phyloP scores from a whole-genome alignment of 257 asterid species.

The Voacanga thouarsii region DNA sequence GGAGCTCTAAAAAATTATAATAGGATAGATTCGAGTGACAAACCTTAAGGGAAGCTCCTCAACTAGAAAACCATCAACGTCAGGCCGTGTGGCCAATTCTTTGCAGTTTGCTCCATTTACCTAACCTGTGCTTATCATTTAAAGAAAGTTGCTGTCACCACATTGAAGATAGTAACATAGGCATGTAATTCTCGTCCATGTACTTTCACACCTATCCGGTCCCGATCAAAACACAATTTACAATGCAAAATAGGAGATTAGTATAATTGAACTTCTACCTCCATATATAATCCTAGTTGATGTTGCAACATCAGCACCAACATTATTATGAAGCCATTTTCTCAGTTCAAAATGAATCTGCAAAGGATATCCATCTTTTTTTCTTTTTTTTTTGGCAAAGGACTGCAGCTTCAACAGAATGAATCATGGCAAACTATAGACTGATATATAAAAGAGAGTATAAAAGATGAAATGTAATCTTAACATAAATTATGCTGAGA shows the following conservation, averaged over 20 bases:
- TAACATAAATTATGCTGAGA: background rate
- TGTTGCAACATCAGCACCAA: constrained; percentile 26
- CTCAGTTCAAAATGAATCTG: constrained; percentile 35
- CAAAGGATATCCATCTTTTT: background rate
- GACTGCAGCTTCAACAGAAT: background rate
- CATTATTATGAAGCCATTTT: constrained; percentile 33
- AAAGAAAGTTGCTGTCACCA: background rate
- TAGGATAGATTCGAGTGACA: background rate
- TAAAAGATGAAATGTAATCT: background rate
- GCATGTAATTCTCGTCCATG: background rate
- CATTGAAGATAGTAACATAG: background rate
- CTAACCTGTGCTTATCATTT: background rate
- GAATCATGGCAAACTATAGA: background rate
- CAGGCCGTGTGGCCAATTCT: background rate
- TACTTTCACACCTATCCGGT: background rate
- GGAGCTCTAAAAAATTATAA: background rate
- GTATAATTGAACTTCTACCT: constrained; percentile 17
- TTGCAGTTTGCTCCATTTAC: too few relatives aligned
- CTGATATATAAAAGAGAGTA: background rate
- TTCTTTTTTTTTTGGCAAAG: too few relatives aligned
- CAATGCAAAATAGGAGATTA: background rate
- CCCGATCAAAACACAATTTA: background rate
- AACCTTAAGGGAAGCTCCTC: constrained; percentile 6
- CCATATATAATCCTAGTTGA: constrained; percentile 33
- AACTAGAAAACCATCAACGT: too few relatives aligned